Base-by-base conservation (phyloP, 2,329 filamentous ascomycete species). In the Talaromyces sp. region DNA sequence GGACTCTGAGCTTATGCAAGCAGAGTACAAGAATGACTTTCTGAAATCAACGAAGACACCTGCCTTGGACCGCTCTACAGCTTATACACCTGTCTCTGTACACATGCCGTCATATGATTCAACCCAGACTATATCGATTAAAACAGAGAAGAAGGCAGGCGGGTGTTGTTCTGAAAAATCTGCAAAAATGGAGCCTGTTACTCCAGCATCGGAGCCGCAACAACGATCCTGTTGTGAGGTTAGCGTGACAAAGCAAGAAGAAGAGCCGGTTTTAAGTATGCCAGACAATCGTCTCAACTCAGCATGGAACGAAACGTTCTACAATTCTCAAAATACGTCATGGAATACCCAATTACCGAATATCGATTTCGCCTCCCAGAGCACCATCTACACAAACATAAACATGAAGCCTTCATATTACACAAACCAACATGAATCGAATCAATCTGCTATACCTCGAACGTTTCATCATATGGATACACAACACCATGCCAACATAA, bases 191-290 rank as follows among this genome's bases (percentile, higher is more conserved):
- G 50, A 66, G 43, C 35, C 50, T 19, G 47, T 65, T 22, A 59
- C 54, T 16, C 64, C 63, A 3, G 24, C 59, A 14, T 61, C 67
- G 19, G 63, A 65, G 37, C 66, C 67, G 50, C 48, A 56, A 31
- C 67, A 57, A 31, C 66, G 70, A 27, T 75, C 75, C 64, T 77
- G 75, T 65, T 77, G 76, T 54, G 67, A 66, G 54, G 72, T 69
- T 19, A 60, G 71, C 22, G 56, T 31, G 7, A 45, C 54, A 27
- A 11, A 27, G 19, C 22, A 65, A 13, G 14, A 37, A 48, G 52
- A 45, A 41, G 35, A 24, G 14, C 39, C 24, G 16, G n/a, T 27
- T 52, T n/a, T 13, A 52, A 37, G n/a, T 41, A 33, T 47, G 13
- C 41, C 63, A 22, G 58, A 35, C 3, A 54, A 39, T 24, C 33